Evolutionary conservation across 2,329 filamentous ascomycete genomes (phyloP).

Genomic region (Fusarium redolens): DNA sequence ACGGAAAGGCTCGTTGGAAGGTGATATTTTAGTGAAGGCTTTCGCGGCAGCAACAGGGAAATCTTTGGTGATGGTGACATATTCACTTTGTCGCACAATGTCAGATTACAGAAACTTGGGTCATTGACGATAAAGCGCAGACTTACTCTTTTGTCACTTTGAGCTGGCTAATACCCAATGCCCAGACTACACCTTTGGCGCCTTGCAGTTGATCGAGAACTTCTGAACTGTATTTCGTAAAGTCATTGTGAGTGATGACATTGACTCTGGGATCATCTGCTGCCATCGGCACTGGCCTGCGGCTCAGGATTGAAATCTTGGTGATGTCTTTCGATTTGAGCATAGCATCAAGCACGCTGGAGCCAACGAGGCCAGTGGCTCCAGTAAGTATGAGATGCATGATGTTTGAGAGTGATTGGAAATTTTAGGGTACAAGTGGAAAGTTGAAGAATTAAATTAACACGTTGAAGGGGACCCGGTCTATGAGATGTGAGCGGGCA

Average conservation of each 20-base stretch:
- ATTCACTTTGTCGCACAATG: conserved; percentile 10
- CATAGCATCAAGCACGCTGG: conserved; percentile 33
- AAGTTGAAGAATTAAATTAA: neutral
- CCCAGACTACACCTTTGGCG: conserved; percentile 33
- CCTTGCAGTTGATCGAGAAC: conserved; percentile 24
- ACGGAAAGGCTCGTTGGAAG: conserved; percentile 23
- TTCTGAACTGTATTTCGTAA: conserved; percentile 10
- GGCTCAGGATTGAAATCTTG: conserved; percentile 35
- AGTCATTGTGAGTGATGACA: conserved; percentile 29
- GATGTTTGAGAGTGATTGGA: no score
- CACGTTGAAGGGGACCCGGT: neutral
- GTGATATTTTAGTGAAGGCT: conserved; percentile 20
- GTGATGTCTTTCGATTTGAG: conserved; percentile 34
- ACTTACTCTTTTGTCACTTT: conserved; percentile 33
- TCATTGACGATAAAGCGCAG: neutral
- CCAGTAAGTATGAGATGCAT: conserved; percentile 48
- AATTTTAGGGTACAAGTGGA: neutral
- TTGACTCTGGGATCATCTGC: conserved; percentile 28
- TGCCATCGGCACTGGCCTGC: conserved; percentile 27
- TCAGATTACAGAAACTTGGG: neutral
- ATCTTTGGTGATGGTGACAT: conserved; percentile 30
- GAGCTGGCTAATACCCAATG: conserved; percentile 33
- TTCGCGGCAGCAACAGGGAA: conserved; percentile 26
- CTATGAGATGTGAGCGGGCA: neutral
- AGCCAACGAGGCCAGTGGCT: conserved; percentile 34